A percentile compares a stretch with the other conserved stretches of the same genome.
phyloP scores from a whole-genome alignment of 108 stramenopile genomes.

The Epithemia pelagica region DNA sequence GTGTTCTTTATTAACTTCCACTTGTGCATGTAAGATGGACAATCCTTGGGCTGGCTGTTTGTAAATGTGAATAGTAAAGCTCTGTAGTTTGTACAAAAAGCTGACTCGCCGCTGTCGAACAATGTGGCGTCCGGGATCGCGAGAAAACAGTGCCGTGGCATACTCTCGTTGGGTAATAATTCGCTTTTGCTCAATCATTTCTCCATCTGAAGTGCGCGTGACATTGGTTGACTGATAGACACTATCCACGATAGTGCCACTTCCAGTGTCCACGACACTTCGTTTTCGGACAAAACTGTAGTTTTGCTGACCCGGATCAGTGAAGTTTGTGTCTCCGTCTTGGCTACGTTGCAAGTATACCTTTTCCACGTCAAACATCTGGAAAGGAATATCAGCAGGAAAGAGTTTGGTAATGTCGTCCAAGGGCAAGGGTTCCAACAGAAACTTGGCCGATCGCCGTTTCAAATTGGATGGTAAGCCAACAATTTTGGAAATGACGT shows the following conservation, averaged over 20 bases:
- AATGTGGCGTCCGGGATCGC: conserved; percentile 60
- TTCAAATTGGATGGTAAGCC: conserved; percentile 67
- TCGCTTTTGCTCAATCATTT: conserved; percentile 71
- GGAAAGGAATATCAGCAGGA: conserved; percentile 52
- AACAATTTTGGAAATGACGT: conserved; percentile 53
- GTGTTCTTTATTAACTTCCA: conserved; percentile 26
- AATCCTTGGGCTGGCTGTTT: conserved; percentile 46
- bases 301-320: conserved; percentile 19
- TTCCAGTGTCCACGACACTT: conserved; percentile 27
- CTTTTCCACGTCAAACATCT: conserved; percentile 79
- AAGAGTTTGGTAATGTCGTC: conserved; percentile 22
- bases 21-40: conserved; percentile 79
- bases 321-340: conserved; percentile 7
- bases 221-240: conserved; percentile 76
- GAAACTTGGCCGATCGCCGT: conserved; percentile 59
- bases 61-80: conserved; percentile 64
- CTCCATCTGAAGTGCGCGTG: conserved; percentile 36
- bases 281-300: conserved; percentile 79
- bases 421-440: conserved; percentile 45
- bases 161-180: conserved; percentile 78
- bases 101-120: conserved; percentile 67
- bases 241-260: conserved; percentile 24
- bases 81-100: conserved; percentile 73
- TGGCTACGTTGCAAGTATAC: conserved; percentile 33
- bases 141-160: conserved; percentile 37